Evolutionary conservation across 176 grass and related monocot species (phyloP).

Genomic region (Musa beccarii): DNA sequence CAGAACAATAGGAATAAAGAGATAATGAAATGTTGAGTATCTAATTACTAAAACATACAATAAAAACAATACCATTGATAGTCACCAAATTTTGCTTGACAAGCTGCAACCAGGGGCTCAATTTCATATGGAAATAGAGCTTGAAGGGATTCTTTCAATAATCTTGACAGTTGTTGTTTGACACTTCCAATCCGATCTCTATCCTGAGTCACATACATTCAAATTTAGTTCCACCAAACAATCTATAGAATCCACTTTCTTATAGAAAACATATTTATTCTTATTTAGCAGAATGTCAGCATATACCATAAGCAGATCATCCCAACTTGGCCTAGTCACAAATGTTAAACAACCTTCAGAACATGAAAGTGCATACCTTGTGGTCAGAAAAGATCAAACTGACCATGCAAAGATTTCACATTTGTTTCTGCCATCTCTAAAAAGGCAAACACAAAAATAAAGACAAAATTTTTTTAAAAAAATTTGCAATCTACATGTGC

Average conservation of each 20-base stretch:
- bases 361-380: too few species aligned
- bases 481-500: too few species aligned
- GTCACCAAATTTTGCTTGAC: constrained; percentile 67
- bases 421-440: too few species aligned
- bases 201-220: neutral
- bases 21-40: neutral
- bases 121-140: constrained; percentile 47
- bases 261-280: neutral
- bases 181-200: constrained; percentile 51
- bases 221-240: constrained; percentile 3
- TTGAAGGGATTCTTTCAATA: constrained; percentile 45
- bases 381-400: too few species aligned
- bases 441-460: too few species aligned
- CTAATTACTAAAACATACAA: neutral
- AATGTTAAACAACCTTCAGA: too few species aligned
- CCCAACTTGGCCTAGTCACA: too few species aligned
- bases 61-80: constrained; percentile 75
- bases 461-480: too few species aligned
- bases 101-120: constrained; percentile 73
- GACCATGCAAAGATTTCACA: too few species aligned
- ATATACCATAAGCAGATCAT: neutral
- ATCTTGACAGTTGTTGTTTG: constrained; percentile 66
- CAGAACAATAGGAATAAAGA: neutral
- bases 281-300: neutral
- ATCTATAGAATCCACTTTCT: neutral